Evolutionary conservation across 805 yeast genomes (phyloP).

Genomic region (Candida tallmaniae): DNA sequence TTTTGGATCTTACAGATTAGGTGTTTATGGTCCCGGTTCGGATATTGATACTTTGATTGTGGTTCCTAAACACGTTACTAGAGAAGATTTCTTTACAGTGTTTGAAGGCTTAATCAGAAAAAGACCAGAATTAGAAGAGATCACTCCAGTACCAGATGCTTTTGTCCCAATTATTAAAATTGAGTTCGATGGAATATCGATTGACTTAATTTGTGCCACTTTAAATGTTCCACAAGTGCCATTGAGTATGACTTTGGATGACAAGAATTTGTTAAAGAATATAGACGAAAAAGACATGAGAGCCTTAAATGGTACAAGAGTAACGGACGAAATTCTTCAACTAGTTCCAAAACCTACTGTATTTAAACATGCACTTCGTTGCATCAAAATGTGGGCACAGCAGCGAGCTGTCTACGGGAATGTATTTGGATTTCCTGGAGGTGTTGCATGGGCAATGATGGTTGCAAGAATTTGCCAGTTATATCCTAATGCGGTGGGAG

Average conservation of each 20-base stretch:
- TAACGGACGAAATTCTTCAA: slow-evolving; percentile 87
- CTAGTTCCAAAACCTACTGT: slow-evolving; percentile 91
- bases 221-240: slow-evolving; percentile 85
- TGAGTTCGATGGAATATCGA: slow-evolving; percentile 85
- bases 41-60: slow-evolving; percentile 97
- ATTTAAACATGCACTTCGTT: slow-evolving; percentile 87
- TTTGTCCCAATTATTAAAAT: slow-evolving; percentile 95
- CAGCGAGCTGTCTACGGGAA: slow-evolving; percentile 91
- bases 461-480: slow-evolving; percentile 97
- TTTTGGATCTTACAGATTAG: slow-evolving; percentile 89
- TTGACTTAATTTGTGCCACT: slow-evolving; percentile 84
- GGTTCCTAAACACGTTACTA: slow-evolving; percentile 89
- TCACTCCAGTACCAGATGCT: slow-evolving; percentile 93
- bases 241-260: slow-evolving; percentile 63
- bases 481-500: slow-evolving; percentile 93
- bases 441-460: slow-evolving; percentile 99
- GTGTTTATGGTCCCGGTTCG: slow-evolving; percentile 97
- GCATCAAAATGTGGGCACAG: slow-evolving; percentile 96
- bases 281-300: slow-evolving; percentile 89
- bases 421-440: slow-evolving; percentile 97
- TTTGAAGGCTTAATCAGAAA: slow-evolving; percentile 65
- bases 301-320: slow-evolving; percentile 92
- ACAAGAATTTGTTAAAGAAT: slow-evolving; percentile 80
- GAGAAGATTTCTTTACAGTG: slow-evolving; percentile 84
- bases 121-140: slow-evolving; percentile 83